Evolutionary conservation across 805 yeast species (phyloP).

Genomic region (Cyberlindnera euphorbiiphila): DNA sequence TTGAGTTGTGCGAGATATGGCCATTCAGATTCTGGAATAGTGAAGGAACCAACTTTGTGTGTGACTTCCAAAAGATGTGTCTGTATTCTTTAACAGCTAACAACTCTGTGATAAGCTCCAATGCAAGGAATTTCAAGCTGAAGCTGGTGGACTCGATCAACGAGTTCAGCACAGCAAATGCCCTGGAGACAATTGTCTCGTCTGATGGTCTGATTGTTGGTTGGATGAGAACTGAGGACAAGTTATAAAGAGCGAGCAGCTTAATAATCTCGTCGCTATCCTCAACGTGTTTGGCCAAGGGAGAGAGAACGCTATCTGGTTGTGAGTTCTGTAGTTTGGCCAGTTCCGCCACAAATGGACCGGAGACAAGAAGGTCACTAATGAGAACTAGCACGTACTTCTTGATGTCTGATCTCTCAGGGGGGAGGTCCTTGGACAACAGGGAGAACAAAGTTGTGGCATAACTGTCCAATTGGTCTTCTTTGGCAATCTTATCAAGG

Average conservation of each 20-base stretch:
- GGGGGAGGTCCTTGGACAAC: constrained; percentile 49
- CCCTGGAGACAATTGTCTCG: constrained; percentile 21
- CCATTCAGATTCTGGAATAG: constrained; percentile 41
- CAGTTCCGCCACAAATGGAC: constrained; percentile 38
- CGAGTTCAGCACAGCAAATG: constrained; percentile 16
- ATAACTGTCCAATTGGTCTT: constrained; percentile 43
- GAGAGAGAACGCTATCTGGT: constrained; percentile 27
- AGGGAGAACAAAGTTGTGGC: constrained; percentile 52
- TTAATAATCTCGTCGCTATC: constrained; percentile 54
- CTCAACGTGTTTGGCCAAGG: constrained; percentile 49
- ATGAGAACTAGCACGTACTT: constrained; percentile 60
- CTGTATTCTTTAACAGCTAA: constrained; percentile 53
- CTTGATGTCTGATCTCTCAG: constrained; percentile 51
- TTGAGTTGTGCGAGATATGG: constrained; percentile 29
- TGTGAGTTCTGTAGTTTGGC: constrained; percentile 16
- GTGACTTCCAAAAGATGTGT: constrained; percentile 40
- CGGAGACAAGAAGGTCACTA: constrained; percentile 45
- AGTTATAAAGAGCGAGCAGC: constrained; percentile 50
- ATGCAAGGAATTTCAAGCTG: constrained; percentile 55
- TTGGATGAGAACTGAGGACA: constrained; percentile 45
- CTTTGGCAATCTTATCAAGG: constrained; percentile 36
- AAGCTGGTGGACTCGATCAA: constrained; percentile 35
- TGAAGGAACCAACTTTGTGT: constrained; percentile 42
- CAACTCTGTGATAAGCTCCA: constrained; percentile 63
- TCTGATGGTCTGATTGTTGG: constrained; percentile 16